phyloP scores from a whole-genome alignment of 305 asterid genomes.

The Solanum hybrid region DNA sequence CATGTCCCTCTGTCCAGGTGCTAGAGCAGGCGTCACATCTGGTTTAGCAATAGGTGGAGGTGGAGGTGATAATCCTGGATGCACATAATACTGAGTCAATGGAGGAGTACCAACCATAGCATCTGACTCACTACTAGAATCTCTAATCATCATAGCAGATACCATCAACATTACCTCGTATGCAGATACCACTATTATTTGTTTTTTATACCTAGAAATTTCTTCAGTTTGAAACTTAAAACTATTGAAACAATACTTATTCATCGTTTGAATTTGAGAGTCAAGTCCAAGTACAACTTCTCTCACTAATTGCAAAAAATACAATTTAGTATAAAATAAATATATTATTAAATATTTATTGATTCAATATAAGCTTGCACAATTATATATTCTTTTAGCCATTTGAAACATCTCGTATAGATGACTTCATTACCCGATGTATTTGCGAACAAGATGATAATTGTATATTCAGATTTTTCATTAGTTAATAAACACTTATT shows the following conservation, averaged over 20 bases:
- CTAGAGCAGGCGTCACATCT: background rate
- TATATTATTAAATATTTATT: too few species aligned
- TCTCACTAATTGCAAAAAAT: background rate
- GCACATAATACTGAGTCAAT: background rate
- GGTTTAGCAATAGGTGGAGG: background rate
- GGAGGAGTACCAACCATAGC: background rate
- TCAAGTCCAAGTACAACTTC: background rate
- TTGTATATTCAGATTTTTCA: background rate
- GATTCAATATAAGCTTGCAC: background rate
- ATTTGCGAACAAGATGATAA: background rate
- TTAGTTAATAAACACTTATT: background rate
- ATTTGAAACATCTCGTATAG: background rate
- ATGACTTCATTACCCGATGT: background rate
- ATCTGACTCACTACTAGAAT: background rate
- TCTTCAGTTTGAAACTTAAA: background rate
- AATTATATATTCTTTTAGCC: background rate
- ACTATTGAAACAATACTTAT: background rate
- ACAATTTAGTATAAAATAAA: too few species aligned
- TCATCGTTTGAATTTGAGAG: background rate
- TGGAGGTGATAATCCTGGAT: background rate
- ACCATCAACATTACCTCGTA: background rate
- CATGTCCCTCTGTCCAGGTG: background rate
- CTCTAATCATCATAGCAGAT: background rate
- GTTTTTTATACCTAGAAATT: background rate
- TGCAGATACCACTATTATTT: background rate